Base-by-base conservation (phyloP, 208 protist genomes). In the Leishmania turanica region DNA sequence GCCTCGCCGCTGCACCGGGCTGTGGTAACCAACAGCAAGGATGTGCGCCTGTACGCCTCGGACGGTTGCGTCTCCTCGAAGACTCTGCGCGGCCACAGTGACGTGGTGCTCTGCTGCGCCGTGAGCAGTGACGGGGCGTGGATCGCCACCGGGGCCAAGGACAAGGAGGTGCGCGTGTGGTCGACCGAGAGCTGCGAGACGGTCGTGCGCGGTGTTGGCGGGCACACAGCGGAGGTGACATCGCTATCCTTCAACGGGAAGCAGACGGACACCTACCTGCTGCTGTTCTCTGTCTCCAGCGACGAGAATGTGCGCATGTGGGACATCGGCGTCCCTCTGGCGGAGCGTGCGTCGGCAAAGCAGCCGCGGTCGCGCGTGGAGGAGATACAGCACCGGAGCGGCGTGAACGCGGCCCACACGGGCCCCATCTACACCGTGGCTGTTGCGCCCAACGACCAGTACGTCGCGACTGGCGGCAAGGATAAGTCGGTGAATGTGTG, bases 391-490 rank as follows among this genome's bases (percentile, higher is more conserved):
- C 87, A 95, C 83, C 84, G 86, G 72, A 88, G 89, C 34, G 94
- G 94, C 42, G 85, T 98, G 62, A 95, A 92, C 65, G 75, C 85
- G 24, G 95, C 93, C 6, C 96, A 98, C 89, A 88, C 85, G 45
- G 93, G 93, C 34, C 85, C 88, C 17, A 92, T 98, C 72, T 93
- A 95, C 80, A 82, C 91, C 24, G 62, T 97, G 31, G 94, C 90
- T 15, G 91, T 98, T 1, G 86, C 93, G 3, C 95, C 95, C 11
- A 97, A 97, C 88, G 96, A 97, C 78, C 94, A 98, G 84, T 93
- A 93, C 82, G 90, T 98, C 2, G 94, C 95, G 49, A 97, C 96
- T 3, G 95, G 91, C 24, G 95, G 96, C 51, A 97, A 98, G 87
- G 96, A 98, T 81, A 97, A 97, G 83, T 56, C 81, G 24, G 87